phyloP scores from a whole-genome alignment of 345 rosid genomes.

The Reutealis trisperma region DNA sequence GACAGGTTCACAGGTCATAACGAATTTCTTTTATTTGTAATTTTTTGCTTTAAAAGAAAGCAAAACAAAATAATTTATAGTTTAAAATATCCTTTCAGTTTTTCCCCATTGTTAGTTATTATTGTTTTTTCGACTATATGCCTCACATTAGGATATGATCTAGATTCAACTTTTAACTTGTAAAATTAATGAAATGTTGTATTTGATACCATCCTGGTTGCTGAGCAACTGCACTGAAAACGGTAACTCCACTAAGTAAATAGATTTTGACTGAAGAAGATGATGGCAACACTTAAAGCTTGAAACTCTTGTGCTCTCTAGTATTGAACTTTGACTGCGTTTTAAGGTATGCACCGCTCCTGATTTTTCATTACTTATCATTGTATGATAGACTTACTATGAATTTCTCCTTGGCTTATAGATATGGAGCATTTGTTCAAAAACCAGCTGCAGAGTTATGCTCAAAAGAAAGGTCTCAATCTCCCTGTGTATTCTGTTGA shows the following conservation, averaged over 20 bases:
- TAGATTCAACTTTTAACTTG: no score
- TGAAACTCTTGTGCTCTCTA: neutral
- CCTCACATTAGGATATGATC: neutral
- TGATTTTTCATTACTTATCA: neutral
- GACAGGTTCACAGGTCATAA: conserved; percentile 6
- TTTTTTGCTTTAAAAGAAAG: neutral
- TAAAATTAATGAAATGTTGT: no score
- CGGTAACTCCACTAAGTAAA: neutral
- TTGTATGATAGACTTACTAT: neutral
- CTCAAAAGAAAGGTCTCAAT: conserved; percentile 45
- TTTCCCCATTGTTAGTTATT: no score
- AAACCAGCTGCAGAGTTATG: conserved; percentile 47
- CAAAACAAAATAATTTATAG: neutral
- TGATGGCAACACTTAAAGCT: neutral
- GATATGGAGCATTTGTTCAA: conserved; percentile 43
- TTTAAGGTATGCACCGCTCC: neutral
- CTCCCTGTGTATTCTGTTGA: conserved; percentile 53
- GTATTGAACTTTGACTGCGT: neutral
- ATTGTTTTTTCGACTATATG: neutral
- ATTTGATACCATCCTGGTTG: neutral
- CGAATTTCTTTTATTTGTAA: neutral
- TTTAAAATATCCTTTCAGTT: no score
- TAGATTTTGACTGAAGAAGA: neutral
- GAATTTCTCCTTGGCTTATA: conserved; percentile 14
- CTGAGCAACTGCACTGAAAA: neutral